Evolutionary conservation across 2,329 filamentous ascomycete species (phyloP).

Genomic region (Fusarium secorum): DNA sequence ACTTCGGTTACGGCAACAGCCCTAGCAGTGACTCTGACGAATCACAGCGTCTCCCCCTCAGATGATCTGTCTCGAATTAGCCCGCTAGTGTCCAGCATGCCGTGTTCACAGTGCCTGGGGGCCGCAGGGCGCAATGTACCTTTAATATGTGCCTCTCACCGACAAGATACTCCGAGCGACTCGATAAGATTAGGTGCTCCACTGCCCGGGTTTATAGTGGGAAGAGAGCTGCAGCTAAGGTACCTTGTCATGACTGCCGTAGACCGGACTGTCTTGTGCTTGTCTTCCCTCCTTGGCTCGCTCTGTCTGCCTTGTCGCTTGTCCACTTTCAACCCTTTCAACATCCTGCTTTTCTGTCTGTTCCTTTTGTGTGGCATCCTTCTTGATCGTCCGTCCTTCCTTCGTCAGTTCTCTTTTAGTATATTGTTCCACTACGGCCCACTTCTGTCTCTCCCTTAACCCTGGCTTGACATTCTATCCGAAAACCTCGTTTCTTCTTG

Average conservation of each 20-base stretch:
- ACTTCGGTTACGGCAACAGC: slow-evolving; percentile 16
- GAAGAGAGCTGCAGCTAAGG: slow-evolving; percentile 1
- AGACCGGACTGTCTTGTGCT: neutral
- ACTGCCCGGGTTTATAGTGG: slow-evolving; percentile 2
- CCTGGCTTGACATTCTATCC: neutral
- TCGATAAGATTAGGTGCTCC: slow-evolving; percentile 22
- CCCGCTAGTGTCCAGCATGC: neutral
- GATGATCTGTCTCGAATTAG: slow-evolving; percentile 24
- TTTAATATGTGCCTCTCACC: neutral
- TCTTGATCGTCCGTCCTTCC: neutral
- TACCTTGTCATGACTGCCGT: neutral
- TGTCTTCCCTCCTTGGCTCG: slow-evolving; percentile 8
- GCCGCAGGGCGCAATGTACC: slow-evolving; percentile 14
- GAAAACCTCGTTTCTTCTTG: neutral
- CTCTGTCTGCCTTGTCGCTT: slow-evolving; percentile 11
- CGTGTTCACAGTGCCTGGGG: neutral
- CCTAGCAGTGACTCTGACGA: slow-evolving; percentile 1
- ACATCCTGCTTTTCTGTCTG: neutral
- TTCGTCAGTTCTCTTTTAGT: neutral
- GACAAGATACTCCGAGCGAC: neutral
- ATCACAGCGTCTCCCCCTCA: neutral
- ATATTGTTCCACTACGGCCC: slow-evolving; percentile 1
- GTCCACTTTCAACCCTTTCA: slow-evolving; percentile 5
- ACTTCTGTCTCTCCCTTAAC: slow-evolving; percentile 2
- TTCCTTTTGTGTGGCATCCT: slow-evolving; percentile 1